phyloP scores from a whole-genome alignment of 768 basidiomycete species.

The Amanita jacksonii region DNA sequence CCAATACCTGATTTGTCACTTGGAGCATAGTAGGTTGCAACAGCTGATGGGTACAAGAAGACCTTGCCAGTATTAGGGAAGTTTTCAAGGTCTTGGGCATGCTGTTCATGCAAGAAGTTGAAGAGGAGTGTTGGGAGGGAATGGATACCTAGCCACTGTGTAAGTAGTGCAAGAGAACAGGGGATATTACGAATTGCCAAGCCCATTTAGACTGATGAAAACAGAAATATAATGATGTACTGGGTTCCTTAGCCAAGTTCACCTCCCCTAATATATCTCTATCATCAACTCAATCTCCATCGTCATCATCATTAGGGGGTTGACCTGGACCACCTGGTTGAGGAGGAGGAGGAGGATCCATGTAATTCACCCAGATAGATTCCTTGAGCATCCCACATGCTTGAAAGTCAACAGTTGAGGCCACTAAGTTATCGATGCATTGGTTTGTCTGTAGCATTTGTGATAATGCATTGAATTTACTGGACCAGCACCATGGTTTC shows the following conservation, averaged over 20 bases:
- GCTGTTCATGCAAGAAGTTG: neutral
- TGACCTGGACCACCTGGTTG: too few relatives aligned
- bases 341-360: neutral
- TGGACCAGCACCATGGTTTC: slow-evolving; percentile 16
- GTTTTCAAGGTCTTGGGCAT: neutral
- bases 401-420: neutral
- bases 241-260: too few relatives aligned
- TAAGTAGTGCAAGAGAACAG: too few relatives aligned
- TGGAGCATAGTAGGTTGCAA: neutral
- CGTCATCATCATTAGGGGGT: too few relatives aligned
- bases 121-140: too few relatives aligned
- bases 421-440: neutral
- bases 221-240: too few relatives aligned
- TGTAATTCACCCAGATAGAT: neutral
- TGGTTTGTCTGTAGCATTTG: neutral
- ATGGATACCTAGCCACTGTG: too few relatives aligned
- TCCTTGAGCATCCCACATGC: neutral
- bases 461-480: neutral
- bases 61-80: neutral
- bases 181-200: too few relatives aligned
- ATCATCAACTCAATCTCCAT: too few relatives aligned
- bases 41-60: neutral
- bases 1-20: neutral
- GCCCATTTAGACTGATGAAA: too few relatives aligned
- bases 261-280: too few relatives aligned